phyloP scores from a whole-genome alignment of 2,329 filamentous ascomycete species.

The Clonostachys rosea region DNA sequence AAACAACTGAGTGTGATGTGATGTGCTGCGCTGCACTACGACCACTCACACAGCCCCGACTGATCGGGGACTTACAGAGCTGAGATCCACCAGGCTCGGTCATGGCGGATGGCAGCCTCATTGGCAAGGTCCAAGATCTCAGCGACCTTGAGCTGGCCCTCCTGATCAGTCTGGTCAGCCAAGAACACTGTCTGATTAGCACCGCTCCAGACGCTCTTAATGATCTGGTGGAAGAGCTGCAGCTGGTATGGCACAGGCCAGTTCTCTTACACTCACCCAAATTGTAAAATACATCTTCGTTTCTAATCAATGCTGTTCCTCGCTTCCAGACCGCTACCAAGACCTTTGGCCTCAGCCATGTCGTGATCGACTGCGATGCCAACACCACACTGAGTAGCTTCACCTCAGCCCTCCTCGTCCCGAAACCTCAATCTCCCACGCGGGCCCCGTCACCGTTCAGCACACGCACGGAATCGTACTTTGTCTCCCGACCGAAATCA shows the following conservation, averaged over 20 bases:
- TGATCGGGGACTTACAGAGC: too few species aligned
- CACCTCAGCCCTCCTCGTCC: constrained; percentile 60
- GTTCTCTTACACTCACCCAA: neutral
- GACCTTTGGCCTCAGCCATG: constrained; percentile 68
- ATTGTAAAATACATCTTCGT: too few species aligned
- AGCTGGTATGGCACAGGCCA: constrained; percentile 44
- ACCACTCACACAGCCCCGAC: too few species aligned
- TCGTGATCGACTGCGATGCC: constrained; percentile 67
- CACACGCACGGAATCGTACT: constrained; percentile 20
- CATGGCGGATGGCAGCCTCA: constrained; percentile 60
- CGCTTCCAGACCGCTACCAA: constrained; percentile 53
- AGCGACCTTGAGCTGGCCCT: constrained; percentile 85
- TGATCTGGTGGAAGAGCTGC: constrained; percentile 69
- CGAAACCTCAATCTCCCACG: constrained; percentile 13
- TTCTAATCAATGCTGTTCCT: neutral
- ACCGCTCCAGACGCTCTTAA: constrained; percentile 59
- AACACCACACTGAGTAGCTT: constrained; percentile 80
- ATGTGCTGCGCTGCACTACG: too few species aligned
- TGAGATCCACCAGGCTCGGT: neutral
- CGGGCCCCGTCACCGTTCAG: constrained; percentile 15
- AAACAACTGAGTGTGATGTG: too few species aligned
- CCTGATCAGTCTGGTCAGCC: constrained; percentile 73
- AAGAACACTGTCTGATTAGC: constrained; percentile 86
- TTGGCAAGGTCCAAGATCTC: constrained; percentile 69
- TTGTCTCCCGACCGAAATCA: constrained; percentile 14